Base-by-base conservation (phyloP, 331 rosid species). In the Malus hybrid region DNA sequence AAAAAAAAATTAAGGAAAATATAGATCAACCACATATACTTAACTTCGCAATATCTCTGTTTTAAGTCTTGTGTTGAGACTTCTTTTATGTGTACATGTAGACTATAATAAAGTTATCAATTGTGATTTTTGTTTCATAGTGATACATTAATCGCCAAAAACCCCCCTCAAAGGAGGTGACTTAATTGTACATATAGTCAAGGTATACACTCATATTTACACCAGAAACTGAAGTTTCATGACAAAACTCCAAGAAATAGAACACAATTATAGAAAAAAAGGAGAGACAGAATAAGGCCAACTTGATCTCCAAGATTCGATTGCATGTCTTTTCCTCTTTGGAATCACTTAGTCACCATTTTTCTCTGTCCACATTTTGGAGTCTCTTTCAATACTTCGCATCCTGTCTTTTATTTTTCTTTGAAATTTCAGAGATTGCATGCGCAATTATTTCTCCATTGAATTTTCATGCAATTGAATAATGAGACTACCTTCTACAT, bases 171-270 rank as follows among this genome's bases (percentile, higher is more conserved):
- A 60, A 2, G 31, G 9, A 24, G 27, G 27, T 56, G 27, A n/a
- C 27, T 19, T 56, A 56, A 7, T 56, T 56, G 24, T 44, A 20
- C 24, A 18, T 3, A n/a, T 1, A 56, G 61, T 56, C 61, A 8
- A 56, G 27, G 27, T 18, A 27, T 27, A 7, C 24, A 28, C 42
- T 48, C 61, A 44, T 44, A 69, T 50, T 70, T 13, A 70, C 64
- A 54, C 44, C 16, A 52, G 44, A 34, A 27, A 28, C 11, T 15
- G 14, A 50, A 65, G 4, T 62, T 65, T 33, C 44, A 31, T 44
- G 50, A 4, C 15, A 88, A 85, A 76, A 77, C 75, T 85, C 83
- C 91, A 90, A 84, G 70, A 84, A 80, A 80, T 71, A 72, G 82
- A 85, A 84, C 85, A 82, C 14, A 10, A 44, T 82, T 72, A 79